A percentile compares a stretch with the other conserved stretches of the same genome.
Evolutionary conservation across 2,329 filamentous ascomycete genomes (phyloP).

Genomic region (Fusarium odoratissimum): DNA sequence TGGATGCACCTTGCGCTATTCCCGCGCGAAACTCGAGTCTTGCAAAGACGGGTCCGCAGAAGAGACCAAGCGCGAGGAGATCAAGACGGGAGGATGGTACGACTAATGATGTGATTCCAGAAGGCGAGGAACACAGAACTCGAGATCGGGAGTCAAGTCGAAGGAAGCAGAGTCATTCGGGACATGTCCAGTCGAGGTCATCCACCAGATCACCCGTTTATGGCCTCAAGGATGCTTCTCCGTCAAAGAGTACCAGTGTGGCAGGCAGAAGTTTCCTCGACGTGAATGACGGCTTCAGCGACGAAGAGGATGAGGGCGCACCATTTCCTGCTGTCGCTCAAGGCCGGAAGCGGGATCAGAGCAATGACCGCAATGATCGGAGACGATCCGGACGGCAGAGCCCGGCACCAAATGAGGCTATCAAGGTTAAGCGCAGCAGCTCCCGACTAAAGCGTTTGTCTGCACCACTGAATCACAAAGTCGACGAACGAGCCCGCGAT

Average conservation of each 20-base stretch:
- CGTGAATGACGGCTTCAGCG: conserved; percentile 47
- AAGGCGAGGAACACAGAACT: conserved; percentile 51
- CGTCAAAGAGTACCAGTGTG: conserved; percentile 32
- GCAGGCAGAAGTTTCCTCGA: conserved; percentile 40
- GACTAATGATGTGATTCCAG: conserved; percentile 56
- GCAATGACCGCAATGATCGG: conserved; percentile 57
- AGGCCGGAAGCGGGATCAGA: conserved; percentile 63
- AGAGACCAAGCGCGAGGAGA: conserved; percentile 63
- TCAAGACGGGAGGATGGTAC: conserved; percentile 59
- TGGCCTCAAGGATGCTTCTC: conserved; percentile 38
- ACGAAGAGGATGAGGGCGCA: conserved; percentile 70
- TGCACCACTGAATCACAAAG: conserved; percentile 56
- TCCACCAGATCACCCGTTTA: conserved; percentile 34
- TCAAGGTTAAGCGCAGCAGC: conserved; percentile 65
- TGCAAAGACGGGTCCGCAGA: conserved; percentile 65
- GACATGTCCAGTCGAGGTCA: conserved; percentile 24
- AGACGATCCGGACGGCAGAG: conserved; percentile 62
- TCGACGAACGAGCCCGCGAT: conserved; percentile 51
- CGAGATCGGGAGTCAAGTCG: conserved; percentile 39
- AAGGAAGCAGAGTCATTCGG: conserved; percentile 30
- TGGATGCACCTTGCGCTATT: conserved; percentile 64
- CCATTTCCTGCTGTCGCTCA: conserved; percentile 77
- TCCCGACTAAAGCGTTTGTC: conserved; percentile 71
- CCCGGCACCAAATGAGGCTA: conserved; percentile 59
- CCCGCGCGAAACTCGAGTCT: conserved; percentile 77